Percentiles rank a stretch among this genome's conserved stretches.
These are phyloP conservation scores for Eimeria tenella DNA, from an alignment of 169 alveolate species.

Conservation along the genomic window DNA sequence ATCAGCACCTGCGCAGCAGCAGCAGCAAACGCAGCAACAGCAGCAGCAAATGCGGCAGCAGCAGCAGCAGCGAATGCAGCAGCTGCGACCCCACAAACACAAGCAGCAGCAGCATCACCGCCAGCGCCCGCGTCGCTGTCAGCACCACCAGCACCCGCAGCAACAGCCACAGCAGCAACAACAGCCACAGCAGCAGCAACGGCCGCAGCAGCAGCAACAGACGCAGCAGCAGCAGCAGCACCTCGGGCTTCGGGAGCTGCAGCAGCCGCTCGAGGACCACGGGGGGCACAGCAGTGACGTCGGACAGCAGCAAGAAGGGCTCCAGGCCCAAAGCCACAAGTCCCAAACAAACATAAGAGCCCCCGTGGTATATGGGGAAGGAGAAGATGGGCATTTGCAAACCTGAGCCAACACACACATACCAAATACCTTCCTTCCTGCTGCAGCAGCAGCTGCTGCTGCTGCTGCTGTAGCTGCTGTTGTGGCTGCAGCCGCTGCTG, in stretches of 20 bases:
- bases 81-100: background rate
- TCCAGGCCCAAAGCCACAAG: slow-evolving; percentile 13
- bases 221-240: slow-evolving; percentile 45
- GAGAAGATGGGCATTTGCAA: slow-evolving; percentile 12
- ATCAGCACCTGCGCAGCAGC: slow-evolving; percentile 43
- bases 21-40: background rate
- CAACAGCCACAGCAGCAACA: slow-evolving; percentile 20
- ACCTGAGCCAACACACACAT: background rate
- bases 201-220: slow-evolving; percentile 13
- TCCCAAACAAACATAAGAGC: slow-evolving; percentile 69
- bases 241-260: background rate
- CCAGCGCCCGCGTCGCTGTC: background rate
- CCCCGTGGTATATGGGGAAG: slow-evolving; percentile 78
- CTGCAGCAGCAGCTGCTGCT: too few species aligned
- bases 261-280: slow-evolving; percentile 39
- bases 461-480: too few species aligned
- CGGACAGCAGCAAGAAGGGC: slow-evolving; percentile 56
- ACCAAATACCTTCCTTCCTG: background rate
- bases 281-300: slow-evolving; percentile 72
- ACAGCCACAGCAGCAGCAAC: slow-evolving; percentile 2
- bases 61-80: background rate
- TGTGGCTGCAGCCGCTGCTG: too few species aligned
- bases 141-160: background rate
- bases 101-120: background rate
- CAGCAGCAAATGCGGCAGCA: background rate